These are phyloP conservation scores for Aspergillus floridensis DNA, from an alignment of 2,329 filamentous ascomycete genomes.

Conservation along the genomic window DNA sequence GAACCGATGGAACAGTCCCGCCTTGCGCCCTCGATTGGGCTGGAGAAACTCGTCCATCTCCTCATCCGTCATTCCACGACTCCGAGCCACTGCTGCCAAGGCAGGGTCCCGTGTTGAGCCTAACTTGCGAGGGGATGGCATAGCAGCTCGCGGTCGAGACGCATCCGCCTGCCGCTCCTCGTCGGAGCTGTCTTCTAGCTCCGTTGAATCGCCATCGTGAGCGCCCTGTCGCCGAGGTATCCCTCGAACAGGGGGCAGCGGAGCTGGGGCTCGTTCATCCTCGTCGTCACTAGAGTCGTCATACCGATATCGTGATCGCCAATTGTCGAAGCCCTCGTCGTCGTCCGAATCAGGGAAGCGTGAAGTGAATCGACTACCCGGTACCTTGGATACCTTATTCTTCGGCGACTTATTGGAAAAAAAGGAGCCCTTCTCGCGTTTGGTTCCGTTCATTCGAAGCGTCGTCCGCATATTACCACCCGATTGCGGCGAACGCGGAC, in stretches of 20 bases:
- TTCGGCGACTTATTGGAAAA: constrained; percentile 40
- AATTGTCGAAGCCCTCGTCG: constrained; percentile 52
- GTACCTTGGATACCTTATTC: constrained; percentile 25
- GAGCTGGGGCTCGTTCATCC: constrained; percentile 33
- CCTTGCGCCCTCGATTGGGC: constrained; percentile 28
- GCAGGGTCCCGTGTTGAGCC: constrained; percentile 27
- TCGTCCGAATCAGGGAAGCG: constrained; percentile 64
- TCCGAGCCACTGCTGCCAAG: constrained; percentile 36
- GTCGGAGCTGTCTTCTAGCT: constrained; percentile 61
- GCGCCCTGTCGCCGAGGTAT: constrained; percentile 59
- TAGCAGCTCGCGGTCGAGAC: not conserved
- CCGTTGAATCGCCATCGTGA: constrained; percentile 61
- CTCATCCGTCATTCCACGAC: constrained; percentile 57
- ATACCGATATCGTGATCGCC: constrained; percentile 51
- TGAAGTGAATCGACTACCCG: constrained; percentile 38
- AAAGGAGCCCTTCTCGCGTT: constrained; percentile 39
- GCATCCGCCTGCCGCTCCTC: constrained; percentile 38
- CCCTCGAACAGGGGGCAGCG: constrained; percentile 55
- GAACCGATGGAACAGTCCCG: constrained; percentile 34
- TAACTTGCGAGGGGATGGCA: constrained; percentile 13
- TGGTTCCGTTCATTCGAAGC: constrained; percentile 50
- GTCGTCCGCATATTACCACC: constrained; percentile 46
- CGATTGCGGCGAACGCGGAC: constrained; percentile 45
- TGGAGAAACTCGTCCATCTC: constrained; percentile 37
- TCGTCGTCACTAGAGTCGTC: constrained; percentile 74